Percentiles rank a stretch among this genome's conserved stretches.
Conservation (phyloP, 495 filamentous ascomycete species). For the Rostrohypoxylon terebratum region DNA sequence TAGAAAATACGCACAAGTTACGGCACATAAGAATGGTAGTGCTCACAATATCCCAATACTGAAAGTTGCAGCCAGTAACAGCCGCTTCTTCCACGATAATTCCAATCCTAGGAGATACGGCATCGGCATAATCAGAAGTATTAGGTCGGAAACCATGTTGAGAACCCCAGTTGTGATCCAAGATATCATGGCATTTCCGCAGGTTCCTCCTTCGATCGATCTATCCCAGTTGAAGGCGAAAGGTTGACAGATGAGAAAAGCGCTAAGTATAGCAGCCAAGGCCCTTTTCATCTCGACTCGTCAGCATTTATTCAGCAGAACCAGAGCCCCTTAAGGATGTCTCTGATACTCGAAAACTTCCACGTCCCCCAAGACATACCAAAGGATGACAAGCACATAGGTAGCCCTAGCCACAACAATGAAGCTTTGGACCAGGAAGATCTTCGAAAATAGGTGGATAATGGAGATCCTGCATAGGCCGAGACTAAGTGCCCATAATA, state of each 20-base stretch:
- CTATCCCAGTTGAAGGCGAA: conserved; percentile 47
- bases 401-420: conserved; percentile 40
- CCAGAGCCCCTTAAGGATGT: background rate
- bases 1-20: background rate
- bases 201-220: conserved; percentile 45
- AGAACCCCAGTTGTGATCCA: conserved; percentile 45
- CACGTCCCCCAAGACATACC: conserved; percentile 24
- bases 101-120: conserved; percentile 45
- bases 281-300: conserved; percentile 23
- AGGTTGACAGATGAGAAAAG: conserved; percentile 46
- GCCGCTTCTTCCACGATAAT: conserved; percentile 42
- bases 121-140: conserved; percentile 47
- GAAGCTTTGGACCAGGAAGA: conserved; percentile 45
- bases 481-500: conserved; percentile 46
- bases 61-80: conserved; percentile 43
- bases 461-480: conserved; percentile 48
- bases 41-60: conserved; percentile 49
- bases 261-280: conserved; percentile 40
- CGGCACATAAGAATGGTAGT: background rate
- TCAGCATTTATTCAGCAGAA: background rate
- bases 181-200: conserved; percentile 43
- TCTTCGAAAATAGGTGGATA: conserved; percentile 39
- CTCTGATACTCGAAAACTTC: background rate
- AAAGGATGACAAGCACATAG: conserved; percentile 41
- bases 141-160: conserved; percentile 47